Conservation (phyloP, 2,329 filamentous ascomycete genomes). For the Colletotrichum truncatum region DNA sequence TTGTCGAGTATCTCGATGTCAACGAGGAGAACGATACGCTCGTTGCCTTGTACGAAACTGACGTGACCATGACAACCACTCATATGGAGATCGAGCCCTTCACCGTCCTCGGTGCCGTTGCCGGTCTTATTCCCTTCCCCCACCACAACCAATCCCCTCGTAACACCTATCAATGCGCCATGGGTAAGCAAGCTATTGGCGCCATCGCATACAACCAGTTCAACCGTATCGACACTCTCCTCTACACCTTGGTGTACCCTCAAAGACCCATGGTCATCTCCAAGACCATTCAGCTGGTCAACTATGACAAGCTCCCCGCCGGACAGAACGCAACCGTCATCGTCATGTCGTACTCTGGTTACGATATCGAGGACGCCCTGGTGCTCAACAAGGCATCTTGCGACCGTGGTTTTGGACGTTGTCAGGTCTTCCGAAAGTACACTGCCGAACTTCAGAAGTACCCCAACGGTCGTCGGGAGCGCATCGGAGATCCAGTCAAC, state of each 20-base stretch:
- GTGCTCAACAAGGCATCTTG: slow-evolving; percentile 96
- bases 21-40: slow-evolving; percentile 98
- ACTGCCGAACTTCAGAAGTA: slow-evolving; percentile 88
- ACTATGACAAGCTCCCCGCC: slow-evolving; percentile 96
- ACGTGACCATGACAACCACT: slow-evolving; percentile 85
- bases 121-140: slow-evolving; percentile 95
- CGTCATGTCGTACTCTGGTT: slow-evolving; percentile 99
- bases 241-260: slow-evolving; percentile 97
- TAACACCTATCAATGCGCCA: slow-evolving; percentile 99
- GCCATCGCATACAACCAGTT: slow-evolving; percentile 99
- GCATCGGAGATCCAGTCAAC: slow-evolving; percentile 66
- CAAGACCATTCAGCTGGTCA: slow-evolving; percentile 93
- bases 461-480: slow-evolving; percentile 78
- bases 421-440: slow-evolving; percentile 98
- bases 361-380: slow-evolving; percentile 98
- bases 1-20: slow-evolving; percentile 96
- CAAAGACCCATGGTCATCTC: slow-evolving; percentile 98
- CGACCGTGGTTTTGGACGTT: slow-evolving; percentile 94
- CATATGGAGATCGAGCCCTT: slow-evolving; percentile 99
- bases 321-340: slow-evolving; percentile 97
- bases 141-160: slow-evolving; percentile 98
- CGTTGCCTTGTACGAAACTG: slow-evolving; percentile 87
- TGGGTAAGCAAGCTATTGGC: slow-evolving; percentile 99
- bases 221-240: slow-evolving; percentile 92
- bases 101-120: slow-evolving; percentile 93